phyloP scores from a whole-genome alignment of 1,284 basidiomycete species.

The Heliocybe sulcata region DNA sequence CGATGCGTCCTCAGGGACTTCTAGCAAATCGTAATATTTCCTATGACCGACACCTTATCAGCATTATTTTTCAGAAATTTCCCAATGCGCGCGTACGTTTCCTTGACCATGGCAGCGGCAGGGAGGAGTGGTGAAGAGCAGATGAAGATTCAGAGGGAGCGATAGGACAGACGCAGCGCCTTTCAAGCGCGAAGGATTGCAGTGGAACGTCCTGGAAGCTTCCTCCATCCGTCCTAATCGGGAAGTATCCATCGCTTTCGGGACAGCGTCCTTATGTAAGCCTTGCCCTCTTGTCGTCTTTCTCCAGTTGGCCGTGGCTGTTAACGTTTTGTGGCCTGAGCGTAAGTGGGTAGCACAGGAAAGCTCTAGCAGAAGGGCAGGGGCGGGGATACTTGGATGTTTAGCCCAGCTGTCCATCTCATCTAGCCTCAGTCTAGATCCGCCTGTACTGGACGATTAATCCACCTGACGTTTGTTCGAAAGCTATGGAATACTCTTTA shows the following conservation, averaged over 20 bases:
- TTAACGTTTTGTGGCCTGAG: not conserved
- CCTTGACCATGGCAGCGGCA: conserved; percentile 49
- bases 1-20: conserved; percentile 70
- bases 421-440: no score
- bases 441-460: no score
- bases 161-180: not conserved
- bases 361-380: no score
- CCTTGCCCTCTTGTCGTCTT: not conserved
- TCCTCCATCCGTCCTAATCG: not conserved
- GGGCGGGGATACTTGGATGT: no score
- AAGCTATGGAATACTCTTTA: no score
- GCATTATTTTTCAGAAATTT: conserved; percentile 7
- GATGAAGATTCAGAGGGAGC: not conserved
- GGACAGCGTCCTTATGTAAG: not conserved
- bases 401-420: no score
- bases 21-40: conserved; percentile 88
- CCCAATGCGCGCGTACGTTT: conserved; percentile 43
- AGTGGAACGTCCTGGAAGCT: conserved; percentile 1
- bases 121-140: conserved; percentile 10
- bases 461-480: no score
- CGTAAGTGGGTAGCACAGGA: no score
- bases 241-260: not conserved
- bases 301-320: not conserved
- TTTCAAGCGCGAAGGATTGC: not conserved
- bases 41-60: conserved; percentile 28